A percentile compares a stretch with the other conserved stretches of the same genome.
These are phyloP conservation scores for Leishmania aethiopica DNA, from an alignment of 208 protist genomes.

Conservation along the genomic window DNA sequence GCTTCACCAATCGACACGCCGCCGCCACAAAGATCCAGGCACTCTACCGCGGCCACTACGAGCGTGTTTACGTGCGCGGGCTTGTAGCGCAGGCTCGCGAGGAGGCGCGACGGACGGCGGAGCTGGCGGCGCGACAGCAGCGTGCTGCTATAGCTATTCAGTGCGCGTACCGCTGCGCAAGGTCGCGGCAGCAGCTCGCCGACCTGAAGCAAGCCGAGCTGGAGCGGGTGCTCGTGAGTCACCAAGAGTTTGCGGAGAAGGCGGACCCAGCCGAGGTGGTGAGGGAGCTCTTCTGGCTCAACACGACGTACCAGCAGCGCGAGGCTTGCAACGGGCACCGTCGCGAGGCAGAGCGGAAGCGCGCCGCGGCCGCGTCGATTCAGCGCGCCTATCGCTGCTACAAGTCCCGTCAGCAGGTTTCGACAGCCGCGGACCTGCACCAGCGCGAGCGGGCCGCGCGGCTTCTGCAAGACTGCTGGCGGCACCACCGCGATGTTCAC, in stretches of 20 bases:
- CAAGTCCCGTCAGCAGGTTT: constrained; percentile 34
- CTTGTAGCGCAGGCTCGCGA: constrained; percentile 54
- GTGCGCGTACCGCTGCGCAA: constrained; percentile 53
- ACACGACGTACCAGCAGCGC: constrained; percentile 46
- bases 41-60: constrained; percentile 79
- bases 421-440: constrained; percentile 11
- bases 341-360: constrained; percentile 17
- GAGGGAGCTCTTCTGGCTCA: constrained; percentile 85
- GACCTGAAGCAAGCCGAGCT: constrained; percentile 36
- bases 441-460: constrained; percentile 28
- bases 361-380: constrained; percentile 51
- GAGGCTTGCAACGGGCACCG: constrained; percentile 44
- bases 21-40: constrained; percentile 79
- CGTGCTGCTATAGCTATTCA: constrained; percentile 71
- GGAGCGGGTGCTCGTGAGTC: constrained; percentile 43
- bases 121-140: constrained; percentile 43
- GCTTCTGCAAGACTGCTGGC: constrained; percentile 72
- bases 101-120: constrained; percentile 33
- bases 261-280: constrained; percentile 75
- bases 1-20: constrained; percentile 43
- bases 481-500: constrained; percentile 31
- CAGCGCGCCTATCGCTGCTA: constrained; percentile 55
- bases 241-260: constrained; percentile 51
- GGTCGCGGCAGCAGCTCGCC: constrained; percentile 39
- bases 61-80: constrained; percentile 66